These are phyloP conservation scores for Claviceps quebecensis DNA, from an alignment of 2,329 filamentous ascomycete species.

Conservation along the genomic window DNA sequence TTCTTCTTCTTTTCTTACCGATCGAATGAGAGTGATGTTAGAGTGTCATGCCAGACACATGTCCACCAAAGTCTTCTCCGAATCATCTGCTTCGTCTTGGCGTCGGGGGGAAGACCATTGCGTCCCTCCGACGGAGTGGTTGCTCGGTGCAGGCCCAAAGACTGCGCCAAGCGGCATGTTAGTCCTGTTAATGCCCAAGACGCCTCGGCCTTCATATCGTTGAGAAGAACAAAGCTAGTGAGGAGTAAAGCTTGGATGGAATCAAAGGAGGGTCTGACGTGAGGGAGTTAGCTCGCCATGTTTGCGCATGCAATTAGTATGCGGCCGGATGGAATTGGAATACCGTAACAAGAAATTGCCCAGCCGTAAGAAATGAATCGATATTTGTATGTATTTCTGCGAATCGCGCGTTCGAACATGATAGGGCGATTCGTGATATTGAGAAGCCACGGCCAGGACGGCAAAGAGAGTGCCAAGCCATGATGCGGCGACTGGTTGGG, in stretches of 20 bases:
- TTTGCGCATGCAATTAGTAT: no score
- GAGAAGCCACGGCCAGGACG: constrained; percentile 50
- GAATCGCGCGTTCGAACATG: constrained; percentile 44
- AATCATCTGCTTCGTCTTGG: constrained; percentile 38
- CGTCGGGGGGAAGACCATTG: constrained; percentile 29
- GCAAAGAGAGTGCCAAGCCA: constrained; percentile 54
- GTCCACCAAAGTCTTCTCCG: constrained; percentile 49
- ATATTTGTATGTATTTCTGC: constrained; percentile 48
- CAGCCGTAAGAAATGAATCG: constrained; percentile 49
- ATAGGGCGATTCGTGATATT: constrained; percentile 52
- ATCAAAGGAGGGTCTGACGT: constrained; percentile 43
- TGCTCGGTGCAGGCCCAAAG: constrained; percentile 44
- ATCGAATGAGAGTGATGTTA: constrained; percentile 53
- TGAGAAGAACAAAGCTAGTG: constrained; percentile 48
- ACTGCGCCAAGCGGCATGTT: constrained; percentile 51
- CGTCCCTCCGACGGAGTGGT: constrained; percentile 27
- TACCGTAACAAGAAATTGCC: constrained; percentile 43
- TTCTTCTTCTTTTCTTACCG: constrained; percentile 27
- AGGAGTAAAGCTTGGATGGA: constrained; percentile 51
- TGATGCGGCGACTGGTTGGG: constrained; percentile 43
- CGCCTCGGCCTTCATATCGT: constrained; percentile 57
- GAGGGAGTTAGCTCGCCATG: not conserved
- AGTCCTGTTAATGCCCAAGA: constrained; percentile 52
- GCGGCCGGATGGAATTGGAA: no score
- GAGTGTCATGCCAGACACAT: constrained; percentile 52